Evolutionary conservation across 1,139 yeast species (phyloP), one percentile per base, ranked within the genome.

Genomic region (Pichia sp.): DNA sequence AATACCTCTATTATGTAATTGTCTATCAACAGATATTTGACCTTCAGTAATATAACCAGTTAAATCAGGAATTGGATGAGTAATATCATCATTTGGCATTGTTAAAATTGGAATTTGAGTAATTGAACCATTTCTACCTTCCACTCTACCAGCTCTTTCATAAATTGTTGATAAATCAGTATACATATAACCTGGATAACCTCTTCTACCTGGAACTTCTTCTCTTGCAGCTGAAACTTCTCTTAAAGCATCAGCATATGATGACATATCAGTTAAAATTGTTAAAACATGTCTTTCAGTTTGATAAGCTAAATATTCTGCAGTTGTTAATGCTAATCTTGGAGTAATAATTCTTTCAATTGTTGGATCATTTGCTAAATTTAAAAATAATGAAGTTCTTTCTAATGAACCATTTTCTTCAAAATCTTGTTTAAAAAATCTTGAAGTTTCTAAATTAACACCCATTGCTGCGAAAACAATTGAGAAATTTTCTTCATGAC

Each of bases 201-300:
- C 99, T 82, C 99, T 89, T 80, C 99, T 89, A 76, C 99, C 99
- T 63, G 99, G 99, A 40, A 92, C 99, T 73, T 92, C 99, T 73
- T 92, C 99, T 78, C 99, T 87, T 42, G 99, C 99, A 51, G 99
- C 98, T 50, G 97, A 89, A 45, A 92, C 98, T 74, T 92, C 99
- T 81, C 99, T 90, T 65, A 92, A 76, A 35, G 99, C 99, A 69
- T 92, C 99, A 34, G 99, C 99, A 67, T 92, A 92, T 20, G 98
- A 92, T 26, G 97, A 87, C 99, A 92, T 92, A 73, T 92, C 99
- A 47, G 99, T 94, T 64, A 92, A 78, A 62, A 92, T 92, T 47
- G 97, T 94, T 70, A 92, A 81, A 43, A 92, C 99, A 68, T 92
- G 99, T 72, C 97, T 89, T 70, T 92, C 99, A 33, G 99, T 92